Percentiles rank a stretch among this genome's conserved stretches.
These are phyloP conservation scores for Syncephalis plumigaleata DNA, from an alignment of 371 early-diverging fungal species.

Conservation along the genomic window DNA sequence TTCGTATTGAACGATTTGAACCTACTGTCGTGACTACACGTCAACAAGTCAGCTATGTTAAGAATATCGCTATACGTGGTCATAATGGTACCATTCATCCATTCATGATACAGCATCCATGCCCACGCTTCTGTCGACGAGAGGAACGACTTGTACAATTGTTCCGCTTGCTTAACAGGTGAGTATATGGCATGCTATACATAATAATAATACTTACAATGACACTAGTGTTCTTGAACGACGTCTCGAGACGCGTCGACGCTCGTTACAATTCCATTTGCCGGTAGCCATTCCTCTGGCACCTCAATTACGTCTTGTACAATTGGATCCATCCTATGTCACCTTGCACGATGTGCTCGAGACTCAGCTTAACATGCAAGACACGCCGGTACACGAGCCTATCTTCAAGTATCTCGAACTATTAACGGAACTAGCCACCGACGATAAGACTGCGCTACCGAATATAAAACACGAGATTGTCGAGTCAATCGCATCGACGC, in stretches of 20 bases:
- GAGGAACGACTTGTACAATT: constrained; percentile 91
- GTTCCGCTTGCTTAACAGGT: constrained; percentile 63
- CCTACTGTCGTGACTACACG: constrained; percentile 72
- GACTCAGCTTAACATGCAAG: constrained; percentile 48
- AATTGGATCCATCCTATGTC: constrained; percentile 77
- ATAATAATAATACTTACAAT: neutral
- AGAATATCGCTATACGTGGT: constrained; percentile 74
- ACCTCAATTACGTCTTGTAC: constrained; percentile 80
- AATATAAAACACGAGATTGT: constrained; percentile 67
- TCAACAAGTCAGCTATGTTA: constrained; percentile 51
- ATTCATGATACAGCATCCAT: constrained; percentile 85
- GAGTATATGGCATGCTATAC: neutral
- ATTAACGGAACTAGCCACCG: neutral
- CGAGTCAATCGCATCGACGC: constrained; percentile 50
- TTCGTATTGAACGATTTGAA: constrained; percentile 84
- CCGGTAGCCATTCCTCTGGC: constrained; percentile 84
- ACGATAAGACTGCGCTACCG: constrained; percentile 40
- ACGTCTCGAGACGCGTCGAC: constrained; percentile 56
- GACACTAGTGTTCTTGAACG: constrained; percentile 42
- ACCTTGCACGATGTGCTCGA: constrained; percentile 77
- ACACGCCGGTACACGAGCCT: constrained; percentile 65
- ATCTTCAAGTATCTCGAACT: constrained; percentile 37
- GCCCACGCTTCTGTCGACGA: constrained; percentile 66
- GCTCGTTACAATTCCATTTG: constrained; percentile 75
- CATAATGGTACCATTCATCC: constrained; percentile 78